A percentile compares a stretch with the other conserved stretches of the same genome.
phyloP scores from a whole-genome alignment of 169 alveolate species.

The Eimeria brunetti region DNA sequence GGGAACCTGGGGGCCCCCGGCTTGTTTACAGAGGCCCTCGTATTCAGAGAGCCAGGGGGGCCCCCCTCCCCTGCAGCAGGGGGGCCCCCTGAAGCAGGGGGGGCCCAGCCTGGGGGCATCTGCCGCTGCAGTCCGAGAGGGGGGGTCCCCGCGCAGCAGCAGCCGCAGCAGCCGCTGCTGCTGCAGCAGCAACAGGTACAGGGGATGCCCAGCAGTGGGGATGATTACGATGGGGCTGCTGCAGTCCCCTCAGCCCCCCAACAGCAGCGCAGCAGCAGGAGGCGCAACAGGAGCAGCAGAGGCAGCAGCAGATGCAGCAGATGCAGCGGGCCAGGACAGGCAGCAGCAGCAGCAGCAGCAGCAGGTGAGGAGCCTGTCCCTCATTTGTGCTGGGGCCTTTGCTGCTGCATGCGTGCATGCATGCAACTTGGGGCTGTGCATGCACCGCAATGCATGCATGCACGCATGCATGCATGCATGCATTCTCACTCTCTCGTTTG shows the following conservation, averaged over 20 bases:
- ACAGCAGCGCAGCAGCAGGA: neutral
- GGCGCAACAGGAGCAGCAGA: neutral
- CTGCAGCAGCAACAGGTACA: neutral
- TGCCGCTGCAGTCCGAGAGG: slow-evolving; percentile 4
- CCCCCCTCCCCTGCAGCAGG: too few species aligned
- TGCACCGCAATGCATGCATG: too few species aligned
- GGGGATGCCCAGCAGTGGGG: neutral
- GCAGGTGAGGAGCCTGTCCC: too few species aligned
- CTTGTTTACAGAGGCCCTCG: slow-evolving; percentile 3
- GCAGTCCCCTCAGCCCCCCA: neutral
- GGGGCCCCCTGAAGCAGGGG: neutral
- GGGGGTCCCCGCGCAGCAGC: too few species aligned
- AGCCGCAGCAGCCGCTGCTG: slow-evolving; percentile 11
- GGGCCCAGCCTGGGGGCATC: neutral
- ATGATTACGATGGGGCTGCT: neutral
- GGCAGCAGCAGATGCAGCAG: neutral
- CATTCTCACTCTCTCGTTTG: neutral
- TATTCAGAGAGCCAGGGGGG: neutral
- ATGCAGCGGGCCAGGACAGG: neutral
- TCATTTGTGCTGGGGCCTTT: too few species aligned
- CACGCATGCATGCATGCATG: slow-evolving; percentile 2
- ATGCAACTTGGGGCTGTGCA: too few species aligned
- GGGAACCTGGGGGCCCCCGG: neutral
- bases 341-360: neutral
- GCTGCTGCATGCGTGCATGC: too few species aligned